These are phyloP conservation scores for Gossypium arboreum DNA, from an alignment of 345 rosid genomes.

Conservation along the genomic window DNA sequence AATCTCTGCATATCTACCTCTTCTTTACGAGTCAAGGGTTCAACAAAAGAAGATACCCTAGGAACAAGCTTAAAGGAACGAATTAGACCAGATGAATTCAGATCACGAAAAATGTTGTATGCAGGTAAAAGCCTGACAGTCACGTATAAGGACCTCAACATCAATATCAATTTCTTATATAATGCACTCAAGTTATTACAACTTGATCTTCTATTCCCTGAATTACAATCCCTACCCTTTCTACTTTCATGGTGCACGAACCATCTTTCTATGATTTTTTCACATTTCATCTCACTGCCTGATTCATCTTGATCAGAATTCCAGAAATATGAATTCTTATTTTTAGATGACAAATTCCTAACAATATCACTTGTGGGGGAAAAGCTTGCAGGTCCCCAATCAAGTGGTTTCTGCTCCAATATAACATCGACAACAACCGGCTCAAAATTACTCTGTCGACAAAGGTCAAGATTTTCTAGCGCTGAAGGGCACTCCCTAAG, in stretches of 20 bases:
- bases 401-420: slow-evolving; percentile 53
- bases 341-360: slow-evolving; percentile 51
- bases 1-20: slow-evolving; percentile 86
- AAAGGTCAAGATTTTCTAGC: slow-evolving; percentile 70
- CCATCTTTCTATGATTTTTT: slow-evolving; percentile 93
- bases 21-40: slow-evolving; percentile 79
- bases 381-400: slow-evolving; percentile 41
- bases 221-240: slow-evolving; percentile 48
- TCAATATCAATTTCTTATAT: slow-evolving; percentile 76
- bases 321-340: slow-evolving; percentile 39
- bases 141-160: slow-evolving; percentile 79
- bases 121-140: slow-evolving; percentile 91
- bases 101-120: slow-evolving; percentile 71
- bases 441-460: slow-evolving; percentile 64
- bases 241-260: slow-evolving; percentile 70
- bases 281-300: slow-evolving; percentile 46
- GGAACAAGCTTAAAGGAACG: slow-evolving; percentile 57
- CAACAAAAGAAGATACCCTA: slow-evolving; percentile 69
- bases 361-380: slow-evolving; percentile 45
- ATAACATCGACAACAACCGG: slow-evolving; percentile 85
- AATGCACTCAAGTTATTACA: slow-evolving; percentile 47
- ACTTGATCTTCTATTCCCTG: slow-evolving; percentile 62
- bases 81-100: slow-evolving; percentile 68
- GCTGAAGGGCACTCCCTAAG: slow-evolving; percentile 88
- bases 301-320: slow-evolving; percentile 63